phyloP scores from a whole-genome alignment of 345 rosid species.

The Acer yangbiense region DNA sequence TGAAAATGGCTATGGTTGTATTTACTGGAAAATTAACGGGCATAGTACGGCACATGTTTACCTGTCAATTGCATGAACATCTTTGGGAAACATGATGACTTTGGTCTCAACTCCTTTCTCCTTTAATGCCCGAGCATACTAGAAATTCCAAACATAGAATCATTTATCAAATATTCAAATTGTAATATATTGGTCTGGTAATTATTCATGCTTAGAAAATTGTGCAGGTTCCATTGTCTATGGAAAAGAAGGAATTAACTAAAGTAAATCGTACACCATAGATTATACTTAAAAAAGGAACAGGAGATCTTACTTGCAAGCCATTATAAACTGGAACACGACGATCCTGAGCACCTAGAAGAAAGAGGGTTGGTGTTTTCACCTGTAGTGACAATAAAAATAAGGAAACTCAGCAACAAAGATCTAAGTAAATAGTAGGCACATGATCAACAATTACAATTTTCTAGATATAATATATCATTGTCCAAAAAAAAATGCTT shows the following conservation, averaged over 20 bases:
- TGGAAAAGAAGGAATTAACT: no score
- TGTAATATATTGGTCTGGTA: background rate
- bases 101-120: constrained; percentile 82
- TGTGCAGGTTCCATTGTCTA: no score
- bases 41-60: constrained; percentile 24
- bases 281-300: constrained; percentile 8
- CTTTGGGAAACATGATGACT: constrained; percentile 66
- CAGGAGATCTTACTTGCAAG: constrained; percentile 57
- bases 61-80: constrained; percentile 74
- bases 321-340: constrained; percentile 87
- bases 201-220: background rate
- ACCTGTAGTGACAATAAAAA: constrained; percentile 49
- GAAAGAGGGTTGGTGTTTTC: constrained; percentile 83
- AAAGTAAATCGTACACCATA: background rate
- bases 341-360: constrained; percentile 81
- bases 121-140: constrained; percentile 81
- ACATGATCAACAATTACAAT: background rate
- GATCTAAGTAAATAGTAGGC: background rate
- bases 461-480: background rate
- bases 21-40: background rate
- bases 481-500: background rate
- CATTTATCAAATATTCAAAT: background rate
- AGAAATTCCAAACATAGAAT: constrained; percentile 21
- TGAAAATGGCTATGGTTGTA: background rate
- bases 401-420: background rate